phyloP scores from a whole-genome alignment of 179 eudicot genomes.

The Heliamphora pulchella region DNA sequence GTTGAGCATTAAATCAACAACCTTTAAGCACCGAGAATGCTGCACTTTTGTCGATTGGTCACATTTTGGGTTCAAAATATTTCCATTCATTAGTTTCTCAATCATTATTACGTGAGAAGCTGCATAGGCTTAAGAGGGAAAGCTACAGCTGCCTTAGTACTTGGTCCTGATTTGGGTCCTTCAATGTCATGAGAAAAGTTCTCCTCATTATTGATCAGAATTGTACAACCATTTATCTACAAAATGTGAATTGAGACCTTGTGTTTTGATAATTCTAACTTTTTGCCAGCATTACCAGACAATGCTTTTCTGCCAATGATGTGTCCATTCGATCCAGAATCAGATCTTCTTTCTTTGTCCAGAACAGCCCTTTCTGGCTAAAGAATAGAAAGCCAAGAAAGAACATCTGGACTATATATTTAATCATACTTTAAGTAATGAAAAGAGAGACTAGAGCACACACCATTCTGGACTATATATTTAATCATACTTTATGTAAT shows the following conservation, averaged over 20 bases:
- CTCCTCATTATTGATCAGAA: neutral
- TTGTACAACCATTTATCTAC: neutral
- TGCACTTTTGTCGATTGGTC: neutral
- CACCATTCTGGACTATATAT: too few species aligned
- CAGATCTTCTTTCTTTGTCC: neutral
- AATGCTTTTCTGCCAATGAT: conserved; percentile 5
- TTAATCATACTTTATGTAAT: neutral
- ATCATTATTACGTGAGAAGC: neutral
- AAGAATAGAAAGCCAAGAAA: neutral
- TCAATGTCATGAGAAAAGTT: neutral
- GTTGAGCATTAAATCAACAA: neutral
- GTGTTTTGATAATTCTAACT: neutral
- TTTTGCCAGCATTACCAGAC: neutral
- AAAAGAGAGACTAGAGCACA: neutral
- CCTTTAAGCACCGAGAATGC: neutral
- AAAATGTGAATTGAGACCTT: neutral
- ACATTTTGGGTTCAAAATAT: neutral
- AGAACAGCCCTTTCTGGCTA: neutral
- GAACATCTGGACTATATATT: neutral
- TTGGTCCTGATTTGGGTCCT: neutral
- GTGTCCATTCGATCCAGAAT: neutral
- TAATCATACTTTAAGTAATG: neutral
- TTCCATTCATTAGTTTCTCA: neutral
- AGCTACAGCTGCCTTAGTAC: neutral
- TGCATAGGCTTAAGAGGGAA: neutral